phyloP scores from a whole-genome alignment of 2,329 filamentous ascomycete genomes.

The Grosmannia huntii region DNA sequence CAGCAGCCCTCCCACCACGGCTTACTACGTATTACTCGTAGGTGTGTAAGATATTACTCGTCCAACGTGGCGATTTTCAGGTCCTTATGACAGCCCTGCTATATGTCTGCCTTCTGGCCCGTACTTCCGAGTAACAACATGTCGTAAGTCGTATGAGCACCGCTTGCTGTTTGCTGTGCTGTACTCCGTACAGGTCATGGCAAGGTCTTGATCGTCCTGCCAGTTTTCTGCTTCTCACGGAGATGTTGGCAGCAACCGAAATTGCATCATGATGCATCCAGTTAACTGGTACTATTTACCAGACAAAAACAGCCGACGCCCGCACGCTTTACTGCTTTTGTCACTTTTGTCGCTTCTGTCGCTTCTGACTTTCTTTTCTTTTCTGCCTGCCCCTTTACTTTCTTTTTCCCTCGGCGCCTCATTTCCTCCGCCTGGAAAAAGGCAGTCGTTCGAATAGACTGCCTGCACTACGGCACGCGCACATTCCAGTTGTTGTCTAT shows the following conservation, averaged over 20 bases:
- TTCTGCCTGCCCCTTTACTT: neutral
- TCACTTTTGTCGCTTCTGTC: neutral
- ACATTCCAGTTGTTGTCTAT: neutral
- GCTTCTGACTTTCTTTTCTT: neutral
- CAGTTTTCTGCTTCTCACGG: neutral
- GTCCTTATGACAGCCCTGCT: neutral
- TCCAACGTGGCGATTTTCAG: no score
- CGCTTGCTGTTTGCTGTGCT: neutral
- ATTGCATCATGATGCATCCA: neutral
- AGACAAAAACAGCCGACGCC: neutral
- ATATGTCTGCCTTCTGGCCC: neutral
- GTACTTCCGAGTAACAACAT: no score
- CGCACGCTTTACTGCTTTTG: neutral
- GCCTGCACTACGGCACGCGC: neutral
- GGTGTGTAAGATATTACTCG: no score
- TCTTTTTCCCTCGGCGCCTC: neutral
- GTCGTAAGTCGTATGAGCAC: neutral
- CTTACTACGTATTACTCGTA: no score
- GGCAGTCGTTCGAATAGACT: neutral
- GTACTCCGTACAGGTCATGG: no score
- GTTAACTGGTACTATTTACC: neutral
- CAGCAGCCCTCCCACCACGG: neutral
- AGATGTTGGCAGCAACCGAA: neutral
- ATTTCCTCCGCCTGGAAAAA: neutral
- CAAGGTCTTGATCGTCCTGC: neutral